Evolutionary conservation across 805 yeast species (phyloP), one percentile per base, ranked within the genome.

Genomic region (Candida loeiensis): DNA sequence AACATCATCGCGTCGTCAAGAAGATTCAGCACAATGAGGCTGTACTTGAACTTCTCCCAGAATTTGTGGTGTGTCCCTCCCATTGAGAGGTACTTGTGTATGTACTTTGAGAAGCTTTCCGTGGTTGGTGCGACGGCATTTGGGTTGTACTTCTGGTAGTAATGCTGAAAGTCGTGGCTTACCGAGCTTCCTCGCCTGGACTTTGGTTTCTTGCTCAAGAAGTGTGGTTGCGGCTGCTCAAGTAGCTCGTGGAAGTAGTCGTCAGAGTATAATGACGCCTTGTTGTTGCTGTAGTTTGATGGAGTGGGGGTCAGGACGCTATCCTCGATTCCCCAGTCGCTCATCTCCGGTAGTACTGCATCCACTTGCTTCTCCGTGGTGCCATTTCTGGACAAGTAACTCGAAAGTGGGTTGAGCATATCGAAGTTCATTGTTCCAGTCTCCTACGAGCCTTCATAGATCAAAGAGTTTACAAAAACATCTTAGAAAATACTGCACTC

Each of bases 31-130:
- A 64, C 51, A 3, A 69, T 53, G 21, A 69, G 45, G 44, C 54
- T 60, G 47, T 69, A 69, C 49, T 67, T 69, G 58, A 69, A 66
- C 42, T 58, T 58, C 40, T 69, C 74, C 64, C 66, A 59, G 34
- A 66, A 61, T 40, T 54, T 53, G 6, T 40, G 39, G 9, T 27
- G 18, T 21, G 44, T 45, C 8, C 41, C 42, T 21, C 53, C 46
- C 34, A 53, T 37, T 0, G 50, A 39, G 6, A 68, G 49, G 52
- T 68, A 66, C 35, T 58, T 59, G 14, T 36, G 28, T 20, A 56
- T 57, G 46, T 28, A 45, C 34, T 51, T 51, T 11, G 48, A 34
- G 29, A 59, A 49, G 43, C 50, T 47, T 16, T 51, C 59, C 6
- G 59, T 55, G 14, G 46, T 42, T 6, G 49, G 30, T 5, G 20